Percentiles rank a stretch among this genome's conserved stretches.
These are phyloP conservation scores for Ampelocalamus luodianensis DNA, from an alignment of 176 grass and related monocot genomes.

Conservation along the genomic window DNA sequence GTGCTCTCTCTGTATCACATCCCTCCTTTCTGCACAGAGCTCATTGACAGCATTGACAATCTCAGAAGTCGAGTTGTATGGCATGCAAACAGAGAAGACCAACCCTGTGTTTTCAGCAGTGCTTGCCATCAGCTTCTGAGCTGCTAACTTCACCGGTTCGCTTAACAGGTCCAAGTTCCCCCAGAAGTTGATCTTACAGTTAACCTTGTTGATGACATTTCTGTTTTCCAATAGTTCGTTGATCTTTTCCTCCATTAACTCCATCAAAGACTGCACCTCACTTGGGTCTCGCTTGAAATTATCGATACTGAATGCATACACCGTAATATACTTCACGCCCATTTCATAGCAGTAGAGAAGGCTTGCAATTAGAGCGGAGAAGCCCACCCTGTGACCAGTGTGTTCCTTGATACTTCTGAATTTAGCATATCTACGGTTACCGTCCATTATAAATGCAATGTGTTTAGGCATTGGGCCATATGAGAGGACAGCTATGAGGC, in stretches of 20 bases:
- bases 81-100: conserved; percentile 75
- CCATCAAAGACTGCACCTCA: conserved; percentile 74
- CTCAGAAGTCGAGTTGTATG: conserved; percentile 80
- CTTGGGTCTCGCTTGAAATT: conserved; percentile 74
- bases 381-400: conserved; percentile 65
- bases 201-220: conserved; percentile 58
- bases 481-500: conserved; percentile 60
- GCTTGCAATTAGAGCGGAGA: conserved; percentile 56
- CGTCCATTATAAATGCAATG: conserved; percentile 87
- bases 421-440: conserved; percentile 87
- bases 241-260: conserved; percentile 83
- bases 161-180: conserved; percentile 65
- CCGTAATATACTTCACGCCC: conserved; percentile 65
- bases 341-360: conserved; percentile 76
- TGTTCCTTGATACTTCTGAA: conserved; percentile 54
- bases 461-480: conserved; percentile 77
- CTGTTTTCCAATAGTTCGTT: conserved; percentile 60
- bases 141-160: conserved; percentile 56
- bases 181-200: conserved; percentile 80
- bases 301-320: conserved; percentile 93
- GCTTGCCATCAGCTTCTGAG: conserved; percentile 60
- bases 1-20: conserved; percentile 29
- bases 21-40: conserved; percentile 51
- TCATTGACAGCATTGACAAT: conserved; percentile 62
- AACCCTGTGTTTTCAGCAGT: conserved; percentile 70